Evolutionary conservation across 352 stramenopile species (phyloP).

Genomic region (Globisporangium mamillatum): DNA sequence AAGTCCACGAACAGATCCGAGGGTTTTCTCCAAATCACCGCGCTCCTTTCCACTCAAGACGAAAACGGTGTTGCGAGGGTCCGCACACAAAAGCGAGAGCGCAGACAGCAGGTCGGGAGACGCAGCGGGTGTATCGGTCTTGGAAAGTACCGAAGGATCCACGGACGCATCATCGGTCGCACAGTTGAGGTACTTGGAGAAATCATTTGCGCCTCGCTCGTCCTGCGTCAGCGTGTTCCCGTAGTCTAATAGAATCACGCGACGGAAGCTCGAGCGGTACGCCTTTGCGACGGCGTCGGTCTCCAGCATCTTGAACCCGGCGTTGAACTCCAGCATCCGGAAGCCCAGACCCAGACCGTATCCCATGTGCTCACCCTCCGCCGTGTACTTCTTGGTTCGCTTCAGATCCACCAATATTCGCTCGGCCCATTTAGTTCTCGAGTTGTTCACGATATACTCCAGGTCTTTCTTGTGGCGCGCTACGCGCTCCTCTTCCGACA

Average conservation of each 20-base stretch:
- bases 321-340: constrained; percentile 95
- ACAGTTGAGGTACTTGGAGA: constrained; percentile 82
- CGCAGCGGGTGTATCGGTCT: constrained; percentile 39
- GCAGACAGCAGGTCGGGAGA: constrained; percentile 82
- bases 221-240: constrained; percentile 96
- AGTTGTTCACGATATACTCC: constrained; percentile 94
- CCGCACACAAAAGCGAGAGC: constrained; percentile 90
- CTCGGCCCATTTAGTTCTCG: constrained; percentile 95
- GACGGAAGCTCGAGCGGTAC: constrained; percentile 82
- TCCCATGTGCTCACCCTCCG: constrained; percentile 91
- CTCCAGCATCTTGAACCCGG: constrained; percentile 94
- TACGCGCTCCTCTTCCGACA: constrained; percentile 62
- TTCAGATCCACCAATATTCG: constrained; percentile 98
- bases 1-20: constrained; percentile 93
- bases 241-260: constrained; percentile 98
- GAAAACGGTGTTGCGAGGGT: constrained; percentile 98
- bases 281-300: constrained; percentile 86
- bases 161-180: constrained; percentile 23
- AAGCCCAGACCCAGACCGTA: constrained; percentile 96
- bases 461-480: constrained; percentile 82
- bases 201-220: constrained; percentile 67
- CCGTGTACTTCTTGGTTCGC: constrained; percentile 80
- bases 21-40: constrained; percentile 90
- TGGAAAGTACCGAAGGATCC: constrained; percentile 32
- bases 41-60: constrained; percentile 97